Conservation (phyloP, 352 stramenopile genomes). For the Vaucheria bursata region DNA sequence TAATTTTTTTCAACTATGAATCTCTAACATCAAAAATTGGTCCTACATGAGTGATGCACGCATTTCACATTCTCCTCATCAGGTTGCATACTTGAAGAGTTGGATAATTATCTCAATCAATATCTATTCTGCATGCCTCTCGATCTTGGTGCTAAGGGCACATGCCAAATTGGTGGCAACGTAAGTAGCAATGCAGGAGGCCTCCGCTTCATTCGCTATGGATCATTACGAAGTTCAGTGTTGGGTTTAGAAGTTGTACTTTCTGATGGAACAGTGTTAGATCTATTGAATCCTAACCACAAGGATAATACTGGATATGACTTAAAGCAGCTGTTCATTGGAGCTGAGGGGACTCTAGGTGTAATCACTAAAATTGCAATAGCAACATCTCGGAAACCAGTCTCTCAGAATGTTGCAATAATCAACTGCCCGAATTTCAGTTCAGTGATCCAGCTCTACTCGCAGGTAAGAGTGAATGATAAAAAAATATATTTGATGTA, state of each 20-base stretch:
- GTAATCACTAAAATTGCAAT: constrained; percentile 84
- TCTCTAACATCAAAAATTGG: too few relatives aligned
- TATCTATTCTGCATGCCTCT: constrained; percentile 80
- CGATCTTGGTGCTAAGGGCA: constrained; percentile 91
- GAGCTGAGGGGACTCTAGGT: constrained; percentile 85
- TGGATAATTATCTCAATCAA: constrained; percentile 75
- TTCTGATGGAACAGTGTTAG: constrained; percentile 74
- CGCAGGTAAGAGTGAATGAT: too few relatives aligned
- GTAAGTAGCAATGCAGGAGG: constrained; percentile 88
- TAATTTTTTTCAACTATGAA: too few relatives aligned
- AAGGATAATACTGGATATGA: constrained; percentile 88
- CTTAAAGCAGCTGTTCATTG: constrained; percentile 92
- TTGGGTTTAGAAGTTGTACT: constrained; percentile 88
- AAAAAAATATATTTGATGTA: too few relatives aligned
- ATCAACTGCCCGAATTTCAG: constrained; percentile 77
- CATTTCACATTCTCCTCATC: too few relatives aligned
- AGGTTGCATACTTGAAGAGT: constrained; percentile 84
- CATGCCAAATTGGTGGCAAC: constrained; percentile 94
- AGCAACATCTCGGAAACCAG: constrained; percentile 59
- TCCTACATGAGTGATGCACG: too few relatives aligned
- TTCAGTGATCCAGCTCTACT: constrained; percentile 67
- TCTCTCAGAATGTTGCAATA: constrained; percentile 72
- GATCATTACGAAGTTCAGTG: constrained; percentile 82
- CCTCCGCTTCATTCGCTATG: constrained; percentile 82
- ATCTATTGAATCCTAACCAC: constrained; percentile 77